Evolutionary conservation across 768 basidiomycete species (phyloP).

Genomic region (Ramaria sp.): DNA sequence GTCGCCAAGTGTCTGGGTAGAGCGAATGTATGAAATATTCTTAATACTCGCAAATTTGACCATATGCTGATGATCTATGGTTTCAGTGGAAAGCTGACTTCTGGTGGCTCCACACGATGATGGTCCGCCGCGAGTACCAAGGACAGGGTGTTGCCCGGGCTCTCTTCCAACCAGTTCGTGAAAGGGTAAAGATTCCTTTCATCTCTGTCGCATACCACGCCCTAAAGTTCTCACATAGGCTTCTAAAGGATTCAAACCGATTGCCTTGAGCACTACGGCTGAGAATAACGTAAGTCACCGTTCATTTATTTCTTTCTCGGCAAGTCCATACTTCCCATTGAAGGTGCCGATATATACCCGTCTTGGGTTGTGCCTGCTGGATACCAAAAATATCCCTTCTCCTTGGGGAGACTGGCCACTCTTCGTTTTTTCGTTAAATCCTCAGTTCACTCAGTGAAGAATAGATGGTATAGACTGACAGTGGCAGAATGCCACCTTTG

Average conservation of each 20-base stretch:
- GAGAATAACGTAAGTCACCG: slow-evolving; percentile 8
- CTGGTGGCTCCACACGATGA: not conserved
- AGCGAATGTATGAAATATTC: not conserved
- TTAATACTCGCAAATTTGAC: no score
- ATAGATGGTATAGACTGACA: no score
- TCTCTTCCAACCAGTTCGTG: not conserved
- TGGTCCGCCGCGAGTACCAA: not conserved
- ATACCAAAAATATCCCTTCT: slow-evolving; percentile 10
- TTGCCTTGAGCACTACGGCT: slow-evolving; percentile 13
- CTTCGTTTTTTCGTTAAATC: slow-evolving; percentile 14
- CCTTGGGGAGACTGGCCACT: slow-evolving; percentile 15
- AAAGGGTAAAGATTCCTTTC: not conserved
- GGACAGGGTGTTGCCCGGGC: not conserved
- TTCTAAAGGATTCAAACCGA: not conserved
- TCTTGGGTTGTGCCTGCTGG: slow-evolving; percentile 8
- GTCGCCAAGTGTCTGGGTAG: not conserved
- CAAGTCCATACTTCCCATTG: not conserved
- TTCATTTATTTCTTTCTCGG: not conserved
- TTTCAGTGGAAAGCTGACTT: not conserved
- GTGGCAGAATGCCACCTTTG: slow-evolving; percentile 59
- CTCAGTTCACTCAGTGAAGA: no score
- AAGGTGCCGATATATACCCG: slow-evolving; percentile 12
- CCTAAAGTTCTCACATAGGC: not conserved
- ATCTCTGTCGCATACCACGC: not conserved
- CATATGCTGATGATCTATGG: not conserved